Base-by-base conservation (phyloP, 2,329 filamentous ascomycete species). In the Neocucurbitaria cava region DNA sequence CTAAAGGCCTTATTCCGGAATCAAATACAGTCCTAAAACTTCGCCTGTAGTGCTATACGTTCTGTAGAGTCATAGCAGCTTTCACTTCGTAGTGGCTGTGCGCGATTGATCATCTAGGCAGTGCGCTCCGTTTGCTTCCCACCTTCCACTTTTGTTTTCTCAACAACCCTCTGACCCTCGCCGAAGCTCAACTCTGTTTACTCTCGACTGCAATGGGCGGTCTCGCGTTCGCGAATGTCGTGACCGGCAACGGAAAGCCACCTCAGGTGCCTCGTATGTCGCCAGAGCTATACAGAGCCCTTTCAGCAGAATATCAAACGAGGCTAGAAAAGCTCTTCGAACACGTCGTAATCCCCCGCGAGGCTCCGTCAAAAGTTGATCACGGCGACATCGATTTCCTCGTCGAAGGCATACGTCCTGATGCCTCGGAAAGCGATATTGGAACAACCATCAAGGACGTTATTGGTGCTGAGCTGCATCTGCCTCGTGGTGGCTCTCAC, bases 311-410 rank as follows among this genome's bases (percentile, higher is more conserved):
- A 0, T 84, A 82, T 55, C 76, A 80, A 23, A 52, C 67, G 0
- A 71, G 80, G 1, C 80, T 90, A 0, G 72, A 75, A 1, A 63
- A 76, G 1, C 74, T 88, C 3, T 91, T 85, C 62, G 49, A 75
- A 0, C 77, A 76, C 7, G 85, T 89, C 4, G 82, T 80, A 0
- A 80, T 83, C 0, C 87, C 89, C 0, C 83, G 88, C 24, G 89
- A 92, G 61, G 88, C 85, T 0, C 90, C 90, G 0, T 87, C 72
- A 1, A 95, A 95, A 73, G 38, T 61, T 0, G 84, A 87, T 62
- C 83, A 86, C 65, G 91, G 91, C 18, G 91, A 95, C 61, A 77
- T 96, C 33, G 91, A 95, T 73, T 80, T 93, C 54, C 73, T 92
- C 1, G 81, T 91, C 1, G 58, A 62, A 31, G 68, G 68, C 15